These are phyloP conservation scores for Carex parvula DNA, from an alignment of 176 grass and related monocot species.

Conservation along the genomic window DNA sequence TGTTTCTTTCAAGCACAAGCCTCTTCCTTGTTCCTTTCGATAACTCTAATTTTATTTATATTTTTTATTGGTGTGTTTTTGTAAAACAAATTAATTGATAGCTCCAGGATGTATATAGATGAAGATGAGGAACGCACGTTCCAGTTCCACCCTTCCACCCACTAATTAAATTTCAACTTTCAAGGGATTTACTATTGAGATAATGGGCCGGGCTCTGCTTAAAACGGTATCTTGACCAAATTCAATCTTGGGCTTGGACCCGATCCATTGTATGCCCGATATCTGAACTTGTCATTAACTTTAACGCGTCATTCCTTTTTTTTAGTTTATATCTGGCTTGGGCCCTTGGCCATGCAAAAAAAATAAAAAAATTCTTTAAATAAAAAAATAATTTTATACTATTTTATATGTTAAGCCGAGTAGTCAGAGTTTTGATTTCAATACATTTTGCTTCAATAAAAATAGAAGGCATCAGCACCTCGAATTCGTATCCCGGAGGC, in stretches of 20 bases:
- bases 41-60: neutral
- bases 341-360: no score
- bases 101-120: neutral
- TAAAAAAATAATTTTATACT: no score
- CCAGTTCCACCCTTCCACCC: neutral
- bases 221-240: neutral
- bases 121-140: conserved; percentile 18
- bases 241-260: neutral
- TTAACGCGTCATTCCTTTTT: no score
- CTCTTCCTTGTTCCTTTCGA: neutral
- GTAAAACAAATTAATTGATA: neutral
- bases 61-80: neutral
- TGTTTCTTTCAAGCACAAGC: neutral
- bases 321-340: no score
- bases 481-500: no score
- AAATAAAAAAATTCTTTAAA: no score
- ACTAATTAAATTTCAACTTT: neutral
- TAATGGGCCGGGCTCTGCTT: neutral
- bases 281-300: no score
- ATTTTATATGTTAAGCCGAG: no score
- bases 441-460: no score
- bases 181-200: neutral
- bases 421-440: no score
- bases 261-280: neutral
- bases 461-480: no score